Conservation (phyloP, 73 alveolate genomes). For the Paramecium tetraurelia region DNA sequence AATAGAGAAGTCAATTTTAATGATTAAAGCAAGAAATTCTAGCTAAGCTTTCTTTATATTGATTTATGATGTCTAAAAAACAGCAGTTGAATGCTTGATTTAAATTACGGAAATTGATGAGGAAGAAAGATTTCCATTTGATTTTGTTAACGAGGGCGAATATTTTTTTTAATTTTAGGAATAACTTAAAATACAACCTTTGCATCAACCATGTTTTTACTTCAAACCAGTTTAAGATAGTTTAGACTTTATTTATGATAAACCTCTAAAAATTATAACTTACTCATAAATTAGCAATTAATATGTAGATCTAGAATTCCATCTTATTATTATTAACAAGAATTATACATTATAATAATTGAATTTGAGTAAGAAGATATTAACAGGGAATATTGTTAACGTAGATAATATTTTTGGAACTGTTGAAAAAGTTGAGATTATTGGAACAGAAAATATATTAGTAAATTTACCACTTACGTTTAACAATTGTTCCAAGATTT, state of each 20-base stretch:
- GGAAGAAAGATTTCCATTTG: background rate
- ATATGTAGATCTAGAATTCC: background rate
- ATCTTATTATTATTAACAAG: background rate
- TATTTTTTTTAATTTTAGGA: background rate
- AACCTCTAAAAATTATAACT: background rate
- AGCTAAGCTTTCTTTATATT: background rate
- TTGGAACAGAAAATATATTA: background rate
- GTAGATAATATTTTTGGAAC: background rate
- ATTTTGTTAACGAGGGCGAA: background rate
- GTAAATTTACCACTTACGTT: background rate
- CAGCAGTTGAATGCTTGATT: background rate
- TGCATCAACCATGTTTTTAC: background rate
- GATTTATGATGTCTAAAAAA: background rate
- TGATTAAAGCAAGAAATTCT: background rate
- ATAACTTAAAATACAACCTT: background rate
- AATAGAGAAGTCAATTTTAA: background rate
- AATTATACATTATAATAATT: background rate
- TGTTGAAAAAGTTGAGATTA: background rate
- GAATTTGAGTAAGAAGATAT: background rate
- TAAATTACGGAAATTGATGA: background rate
- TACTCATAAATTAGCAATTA: background rate
- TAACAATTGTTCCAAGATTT: background rate
- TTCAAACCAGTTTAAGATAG: background rate
- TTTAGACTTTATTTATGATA: background rate
- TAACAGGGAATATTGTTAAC: background rate